Evolutionary conservation across 2,329 filamentous ascomycete genomes (phyloP), one percentile per base, ranked within the genome.

Genomic region (Biscogniauxia marginata): DNA sequence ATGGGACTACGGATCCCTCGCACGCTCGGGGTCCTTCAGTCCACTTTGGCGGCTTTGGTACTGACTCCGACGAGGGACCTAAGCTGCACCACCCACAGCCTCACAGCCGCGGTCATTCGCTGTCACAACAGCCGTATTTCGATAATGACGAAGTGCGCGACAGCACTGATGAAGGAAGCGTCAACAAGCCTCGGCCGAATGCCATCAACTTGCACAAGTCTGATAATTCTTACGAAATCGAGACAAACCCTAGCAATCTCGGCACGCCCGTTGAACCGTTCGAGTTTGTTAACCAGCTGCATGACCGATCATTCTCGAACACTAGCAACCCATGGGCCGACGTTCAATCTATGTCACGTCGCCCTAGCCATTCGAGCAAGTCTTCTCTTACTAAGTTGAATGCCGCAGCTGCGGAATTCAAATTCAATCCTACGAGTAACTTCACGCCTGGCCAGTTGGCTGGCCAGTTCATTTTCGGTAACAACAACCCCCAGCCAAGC

Each of bases 351-450:
- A 65, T 70, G 45, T 69, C 75, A 24, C 74, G 76, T 46, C 75
- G 73, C 16, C 74, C 78, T 9, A 83, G 82, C 61, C 89, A 92
- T 67, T 81, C 79, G 18, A 88, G 86, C 68, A 90, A 88, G 65
- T 79, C 86, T 3, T 93, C 85, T 0, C 73, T 87, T 46, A 91
- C 91, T 0, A 93, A 87, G 63, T 82, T 98, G 64, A 98, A 98
- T 66, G 92, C 96, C 24, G 85, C 88, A 60, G 93, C 93, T 0
- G 89, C 92, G 48, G 91, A 95, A 67, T 97, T 97, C 78, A 91
- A 88, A 65, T 93, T 93, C 73, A 84, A 84, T 59, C 83, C 82
- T 3, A 71, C 74, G 2, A 81, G 71, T 65, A 74, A 73, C 22
- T 85, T 84, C 65, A 75, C 79, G 39, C 77, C 80, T 30, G 71